A percentile compares a stretch with the other conserved stretches of the same genome.
Conservation (phyloP, 345 rosid genomes). For the Angophora floribunda region DNA sequence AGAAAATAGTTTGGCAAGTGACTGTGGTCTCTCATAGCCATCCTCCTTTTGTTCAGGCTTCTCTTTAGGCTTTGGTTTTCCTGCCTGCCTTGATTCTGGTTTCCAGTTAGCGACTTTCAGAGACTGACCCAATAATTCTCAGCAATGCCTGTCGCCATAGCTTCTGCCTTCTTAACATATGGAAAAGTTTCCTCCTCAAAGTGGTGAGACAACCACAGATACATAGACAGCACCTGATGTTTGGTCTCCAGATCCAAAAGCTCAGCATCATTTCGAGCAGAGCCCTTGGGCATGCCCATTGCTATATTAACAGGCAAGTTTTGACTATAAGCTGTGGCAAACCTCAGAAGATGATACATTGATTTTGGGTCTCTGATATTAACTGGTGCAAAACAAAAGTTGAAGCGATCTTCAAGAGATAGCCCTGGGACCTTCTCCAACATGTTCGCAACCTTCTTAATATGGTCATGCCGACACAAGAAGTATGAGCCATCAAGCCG, state of each 20-base stretch:
- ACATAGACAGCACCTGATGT: conserved; percentile 85
- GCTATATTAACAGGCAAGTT: conserved; percentile 66
- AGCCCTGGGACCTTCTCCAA: conserved; percentile 71
- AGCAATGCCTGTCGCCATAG: conserved; percentile 73
- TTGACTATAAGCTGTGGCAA: conserved; percentile 62
- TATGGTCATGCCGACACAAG: conserved; percentile 70
- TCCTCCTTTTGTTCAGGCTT: conserved; percentile 23
- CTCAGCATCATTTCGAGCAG: conserved; percentile 71
- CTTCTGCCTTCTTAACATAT: conserved; percentile 61
- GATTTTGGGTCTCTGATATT: conserved; percentile 88
- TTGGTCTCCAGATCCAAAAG: conserved; percentile 80
- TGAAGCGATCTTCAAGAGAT: conserved; percentile 81
- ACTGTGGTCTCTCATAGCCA: conserved; percentile 51
- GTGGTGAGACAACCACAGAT: conserved; percentile 87
- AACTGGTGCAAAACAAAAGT: conserved; percentile 95
- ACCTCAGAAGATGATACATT: conserved; percentile 71
- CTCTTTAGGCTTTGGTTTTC: conserved; percentile 25
- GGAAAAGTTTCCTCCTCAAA: conserved; percentile 69
- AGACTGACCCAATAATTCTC: conserved; percentile 78
- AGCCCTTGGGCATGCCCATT: conserved; percentile 89
- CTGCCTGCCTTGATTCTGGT: conserved; percentile 49
- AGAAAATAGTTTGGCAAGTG: conserved; percentile 29
- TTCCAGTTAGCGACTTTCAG: conserved; percentile 67
- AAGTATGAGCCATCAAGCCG: conserved; percentile 83
- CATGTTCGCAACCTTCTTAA: conserved; percentile 94